Conservation (phyloP, 2,329 filamentous ascomycete genomes). For the Pseudogymnoascus pannorum region DNA sequence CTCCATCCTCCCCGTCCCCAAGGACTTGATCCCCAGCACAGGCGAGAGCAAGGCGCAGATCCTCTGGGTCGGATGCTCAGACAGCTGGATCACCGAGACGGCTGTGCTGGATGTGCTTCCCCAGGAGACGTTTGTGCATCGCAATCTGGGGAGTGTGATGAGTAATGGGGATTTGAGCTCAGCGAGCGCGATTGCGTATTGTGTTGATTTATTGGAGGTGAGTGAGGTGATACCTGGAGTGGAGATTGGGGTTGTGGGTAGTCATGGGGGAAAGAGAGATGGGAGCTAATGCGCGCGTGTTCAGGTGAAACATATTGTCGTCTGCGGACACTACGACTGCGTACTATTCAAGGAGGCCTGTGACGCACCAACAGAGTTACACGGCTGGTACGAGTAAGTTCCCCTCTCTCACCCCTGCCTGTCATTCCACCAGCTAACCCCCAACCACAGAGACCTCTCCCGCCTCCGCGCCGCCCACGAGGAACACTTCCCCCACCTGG, state of each 20-base stretch:
- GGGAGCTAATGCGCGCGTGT: not conserved
- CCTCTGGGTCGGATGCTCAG: conserved; percentile 63
- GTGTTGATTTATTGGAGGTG: conserved; percentile 54
- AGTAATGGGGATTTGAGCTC: conserved; percentile 52
- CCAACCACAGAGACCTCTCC: conserved; percentile 17
- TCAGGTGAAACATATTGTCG: conserved; percentile 46
- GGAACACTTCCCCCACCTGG: conserved; percentile 2
- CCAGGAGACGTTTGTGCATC: conserved; percentile 63
- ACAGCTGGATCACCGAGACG: conserved; percentile 59
- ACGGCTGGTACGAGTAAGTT: conserved; percentile 47
- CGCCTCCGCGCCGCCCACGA: conserved; percentile 19
- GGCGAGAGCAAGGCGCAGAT: conserved; percentile 37
- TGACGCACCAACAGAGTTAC: conserved; percentile 33
- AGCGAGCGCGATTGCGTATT: conserved; percentile 56
- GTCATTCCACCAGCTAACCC: not conserved
- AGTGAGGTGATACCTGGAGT: conserved; percentile 30
- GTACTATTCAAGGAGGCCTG: conserved; percentile 42
- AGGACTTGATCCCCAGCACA: conserved; percentile 13
- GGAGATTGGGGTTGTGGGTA: not conserved
- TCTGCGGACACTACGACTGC: conserved; percentile 49
- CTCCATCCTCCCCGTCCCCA: conserved; percentile 9
- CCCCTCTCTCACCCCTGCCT: conserved; percentile 14
- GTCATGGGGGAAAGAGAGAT: not conserved
- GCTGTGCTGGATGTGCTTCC: conserved; percentile 53
- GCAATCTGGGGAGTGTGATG: conserved; percentile 63